A percentile compares a stretch with the other conserved stretches of the same genome.
These are phyloP conservation scores for Trichophyton rubrum DNA, from an alignment of 2,329 filamentous ascomycete genomes.

Conservation along the genomic window DNA sequence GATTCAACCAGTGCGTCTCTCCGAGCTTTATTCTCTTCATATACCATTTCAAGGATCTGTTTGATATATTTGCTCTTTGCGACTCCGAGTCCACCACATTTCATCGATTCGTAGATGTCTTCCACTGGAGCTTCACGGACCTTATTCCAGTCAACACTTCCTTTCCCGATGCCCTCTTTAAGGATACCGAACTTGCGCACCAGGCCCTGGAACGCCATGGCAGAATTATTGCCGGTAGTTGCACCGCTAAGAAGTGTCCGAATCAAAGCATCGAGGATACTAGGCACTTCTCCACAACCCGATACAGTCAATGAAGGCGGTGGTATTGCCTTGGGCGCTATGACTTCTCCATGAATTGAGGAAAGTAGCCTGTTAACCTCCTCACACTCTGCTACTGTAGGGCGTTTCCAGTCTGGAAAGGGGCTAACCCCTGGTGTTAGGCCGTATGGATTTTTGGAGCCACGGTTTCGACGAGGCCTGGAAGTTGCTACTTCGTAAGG, in stretches of 20 bases:
- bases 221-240: conserved; percentile 49
- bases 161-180: conserved; percentile 51
- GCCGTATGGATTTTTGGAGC: conserved; percentile 32
- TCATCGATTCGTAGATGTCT: conserved; percentile 57
- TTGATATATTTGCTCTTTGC: conserved; percentile 63
- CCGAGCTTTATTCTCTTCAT: conserved; percentile 52
- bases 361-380: conserved; percentile 56
- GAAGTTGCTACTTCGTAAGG: neutral
- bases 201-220: conserved; percentile 52
- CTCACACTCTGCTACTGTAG: conserved; percentile 56
- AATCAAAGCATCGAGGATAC: conserved; percentile 51
- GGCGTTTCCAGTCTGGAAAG: conserved; percentile 54
- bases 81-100: conserved; percentile 56
- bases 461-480: neutral
- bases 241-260: conserved; percentile 51
- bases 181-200: conserved; percentile 52
- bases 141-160: conserved; percentile 63
- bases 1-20: conserved; percentile 38
- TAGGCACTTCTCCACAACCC: conserved; percentile 56
- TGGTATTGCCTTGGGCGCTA: conserved; percentile 54
- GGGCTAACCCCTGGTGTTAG: conserved; percentile 46
- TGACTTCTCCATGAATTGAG: conserved; percentile 51
- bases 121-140: conserved; percentile 47
- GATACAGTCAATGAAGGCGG: conserved; percentile 57
- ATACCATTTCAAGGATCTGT: conserved; percentile 57